Evolutionary conservation across 1,284 basidiomycete genomes (phyloP), one percentile per base, ranked within the genome.

Genomic region (Marasmius sp.): DNA sequence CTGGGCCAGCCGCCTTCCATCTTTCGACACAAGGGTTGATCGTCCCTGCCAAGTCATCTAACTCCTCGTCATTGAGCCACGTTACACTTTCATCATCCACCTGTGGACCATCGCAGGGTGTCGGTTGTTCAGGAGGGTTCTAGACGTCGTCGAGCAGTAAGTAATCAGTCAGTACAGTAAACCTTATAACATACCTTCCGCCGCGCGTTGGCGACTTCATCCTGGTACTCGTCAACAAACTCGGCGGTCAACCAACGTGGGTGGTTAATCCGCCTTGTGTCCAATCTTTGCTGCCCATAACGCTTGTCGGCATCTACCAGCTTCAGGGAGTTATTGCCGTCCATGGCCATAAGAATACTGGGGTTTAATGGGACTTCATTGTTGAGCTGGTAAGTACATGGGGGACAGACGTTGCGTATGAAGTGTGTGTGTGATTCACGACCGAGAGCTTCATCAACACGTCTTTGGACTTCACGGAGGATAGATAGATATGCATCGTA

Each of bases 321-420:
- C 64, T 76, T 77, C 6, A 77, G 65, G 0, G 72, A 76, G 51
- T 73, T 72, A 60, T 77, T 77, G 7, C 75, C 76, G 59, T 61
- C n/a, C n/a, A n/a, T n/a, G n/a, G n/a, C n/a, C n/a, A n/a, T n/a
- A n/a, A n/a, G n/a, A n/a, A n/a, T n/a, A 0, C 58, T 51, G 4
- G 33, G 16, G n/a, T 10, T 8, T 5, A 52, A 16, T 5, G 50
- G 16, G 11, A 27, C 5, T 8, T 52, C 27, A 16, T 52, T 27
- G 4, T 52, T 33, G 12, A 52, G 9, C 22, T 33, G 5, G 50
- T 52, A 52, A 5, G 22, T 22, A 16, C 50, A 52, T 27, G 50
- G 50, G 7, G 50, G 6, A 52, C 50, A 52, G 33, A 12, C 20
- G 10, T 14, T 11, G 9, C 34, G 5, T n/a, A 27, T 7, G 34